Percentiles rank a stretch among this genome's conserved stretches.
These are phyloP conservation scores for Edaphochlamys debaryana DNA, from an alignment of 139 green algal species.

Conservation along the genomic window DNA sequence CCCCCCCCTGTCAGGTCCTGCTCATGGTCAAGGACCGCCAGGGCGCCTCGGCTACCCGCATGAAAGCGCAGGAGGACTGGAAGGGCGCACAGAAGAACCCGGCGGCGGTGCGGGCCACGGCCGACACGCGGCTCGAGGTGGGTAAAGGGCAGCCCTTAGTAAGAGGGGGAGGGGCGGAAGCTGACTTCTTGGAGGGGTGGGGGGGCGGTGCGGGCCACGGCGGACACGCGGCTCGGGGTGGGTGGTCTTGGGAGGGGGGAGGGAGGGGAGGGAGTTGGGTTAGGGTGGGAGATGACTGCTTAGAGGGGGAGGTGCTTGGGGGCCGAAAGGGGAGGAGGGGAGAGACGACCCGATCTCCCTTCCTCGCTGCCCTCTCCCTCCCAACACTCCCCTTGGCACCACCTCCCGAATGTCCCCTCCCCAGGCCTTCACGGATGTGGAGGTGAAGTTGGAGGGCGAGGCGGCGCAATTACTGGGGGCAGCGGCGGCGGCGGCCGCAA, in stretches of 20 bases:
- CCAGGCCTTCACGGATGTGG: conserved; percentile 80
- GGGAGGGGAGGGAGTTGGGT: too few species aligned
- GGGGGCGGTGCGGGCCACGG: conserved; percentile 58
- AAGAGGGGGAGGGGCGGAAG: not conserved
- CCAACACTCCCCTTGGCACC: too few species aligned
- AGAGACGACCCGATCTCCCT: too few species aligned
- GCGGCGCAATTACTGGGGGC: conserved; percentile 2
- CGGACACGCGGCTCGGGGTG: conserved; percentile 21
- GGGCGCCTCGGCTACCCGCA: conserved; percentile 54
- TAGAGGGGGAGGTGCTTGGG: too few species aligned
- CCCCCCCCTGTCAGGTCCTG: too few species aligned
- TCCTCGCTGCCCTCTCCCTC: too few species aligned
- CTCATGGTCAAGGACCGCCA: conserved; percentile 38
- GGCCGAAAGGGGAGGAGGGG: too few species aligned
- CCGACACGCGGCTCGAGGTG: conserved; percentile 22
- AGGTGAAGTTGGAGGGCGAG: conserved; percentile 60
- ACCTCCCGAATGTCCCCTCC: too few species aligned
- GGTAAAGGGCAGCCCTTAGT: too few species aligned
- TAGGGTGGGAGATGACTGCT: too few species aligned
- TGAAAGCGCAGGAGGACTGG: conserved; percentile 68
- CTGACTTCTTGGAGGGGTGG: too few species aligned
- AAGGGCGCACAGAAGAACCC: conserved; percentile 67
- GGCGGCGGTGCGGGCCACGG: conserved; percentile 59
- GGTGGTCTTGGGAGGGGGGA: not conserved
- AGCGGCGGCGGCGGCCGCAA: conserved; percentile 8